Percentiles rank a stretch among this genome's conserved stretches.
Evolutionary conservation across 2,329 filamentous ascomycete species (phyloP).

Genomic region (Fusarium paranaense): DNA sequence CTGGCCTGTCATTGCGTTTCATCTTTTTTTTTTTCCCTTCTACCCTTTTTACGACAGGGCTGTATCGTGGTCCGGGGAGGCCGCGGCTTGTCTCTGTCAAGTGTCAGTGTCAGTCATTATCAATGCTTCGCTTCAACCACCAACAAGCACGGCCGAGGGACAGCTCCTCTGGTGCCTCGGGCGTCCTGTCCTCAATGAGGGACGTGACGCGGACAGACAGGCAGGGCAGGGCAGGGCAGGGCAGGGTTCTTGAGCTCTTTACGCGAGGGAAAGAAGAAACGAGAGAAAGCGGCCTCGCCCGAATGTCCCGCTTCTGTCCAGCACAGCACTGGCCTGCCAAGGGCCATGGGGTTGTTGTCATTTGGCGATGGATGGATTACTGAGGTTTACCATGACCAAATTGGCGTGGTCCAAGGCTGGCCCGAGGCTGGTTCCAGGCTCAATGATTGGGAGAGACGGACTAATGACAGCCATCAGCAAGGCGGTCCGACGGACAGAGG

Average conservation of each 20-base stretch:
- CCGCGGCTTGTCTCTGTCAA: conserved; percentile 18
- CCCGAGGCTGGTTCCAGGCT: conserved; percentile 7
- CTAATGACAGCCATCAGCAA: conserved; percentile 33
- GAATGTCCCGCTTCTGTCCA: conserved; percentile 23
- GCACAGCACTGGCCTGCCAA: conserved; percentile 30
- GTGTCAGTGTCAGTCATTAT: conserved; percentile 32
- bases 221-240: background rate
- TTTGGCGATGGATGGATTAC: conserved; percentile 29
- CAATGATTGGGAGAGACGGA: conserved; percentile 21
- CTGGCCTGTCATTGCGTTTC: conserved; percentile 42
- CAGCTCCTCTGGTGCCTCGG: background rate
- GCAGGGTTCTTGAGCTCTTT: background rate
- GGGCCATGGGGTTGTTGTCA: conserved; percentile 25
- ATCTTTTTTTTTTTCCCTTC: conserved; percentile 15
- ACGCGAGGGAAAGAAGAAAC: background rate
- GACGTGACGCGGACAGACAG: background rate
- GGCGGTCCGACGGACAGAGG: conserved; percentile 29
- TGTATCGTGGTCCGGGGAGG: conserved; percentile 26
- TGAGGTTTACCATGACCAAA: conserved; percentile 37
- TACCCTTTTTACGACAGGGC: conserved; percentile 22
- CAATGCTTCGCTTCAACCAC: conserved; percentile 5
- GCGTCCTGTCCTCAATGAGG: background rate
- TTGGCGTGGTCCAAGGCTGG: conserved; percentile 39
- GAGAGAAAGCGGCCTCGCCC: conserved; percentile 27
- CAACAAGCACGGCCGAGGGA: background rate